Evolutionary conservation across 441 rosid species (phyloP), one percentile per base, ranked within the genome.

Genomic region (Francoa sonchifolia): DNA sequence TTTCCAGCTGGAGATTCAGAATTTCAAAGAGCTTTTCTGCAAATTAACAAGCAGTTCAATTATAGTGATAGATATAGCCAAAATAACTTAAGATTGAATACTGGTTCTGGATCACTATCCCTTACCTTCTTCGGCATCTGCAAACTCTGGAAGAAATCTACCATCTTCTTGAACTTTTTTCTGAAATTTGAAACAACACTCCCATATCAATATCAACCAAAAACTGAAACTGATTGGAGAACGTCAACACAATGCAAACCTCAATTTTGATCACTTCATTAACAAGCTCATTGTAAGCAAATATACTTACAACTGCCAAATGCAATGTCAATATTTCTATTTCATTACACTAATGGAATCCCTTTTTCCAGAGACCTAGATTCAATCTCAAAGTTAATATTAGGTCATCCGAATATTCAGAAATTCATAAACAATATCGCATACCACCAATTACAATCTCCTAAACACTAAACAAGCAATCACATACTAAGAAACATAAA

Each of bases 121-220:
- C 68, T 57, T 55, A 80, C 97, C 59, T 55, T 88, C 93, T 65
- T 88, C 95, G 22, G 43, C 79, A 62, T 88, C 90, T 38, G 71
- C 82, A 55, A 88, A 83, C 20, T 88, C 95, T 0, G 95, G 97
- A 28, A 71, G 67, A 22, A 76, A 35, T 28, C 53, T 69, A 46
- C 90, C 93, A 54, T 76, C 87, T 62, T 76, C 93, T 55, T 68
- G 93, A 4, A 78, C 69, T 57, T 71, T 83, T 55, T 69, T 80
- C 97, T 88, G 79, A 34, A 76, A 54, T 37, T 30, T 58, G 51
- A 47, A 20, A 52, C 47, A 20, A 14, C 14, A 13, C 22, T 29
- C n/a, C 21, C 14, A 45, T 7, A 10, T 14, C 16, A 30, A 38
- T 54, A 19, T 43, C 13, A 39, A 33, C 12, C 34, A n/a, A 32